Evolutionary conservation across 495 filamentous ascomycete species (phyloP).

Genomic region (Wilcoxina mikolae): DNA sequence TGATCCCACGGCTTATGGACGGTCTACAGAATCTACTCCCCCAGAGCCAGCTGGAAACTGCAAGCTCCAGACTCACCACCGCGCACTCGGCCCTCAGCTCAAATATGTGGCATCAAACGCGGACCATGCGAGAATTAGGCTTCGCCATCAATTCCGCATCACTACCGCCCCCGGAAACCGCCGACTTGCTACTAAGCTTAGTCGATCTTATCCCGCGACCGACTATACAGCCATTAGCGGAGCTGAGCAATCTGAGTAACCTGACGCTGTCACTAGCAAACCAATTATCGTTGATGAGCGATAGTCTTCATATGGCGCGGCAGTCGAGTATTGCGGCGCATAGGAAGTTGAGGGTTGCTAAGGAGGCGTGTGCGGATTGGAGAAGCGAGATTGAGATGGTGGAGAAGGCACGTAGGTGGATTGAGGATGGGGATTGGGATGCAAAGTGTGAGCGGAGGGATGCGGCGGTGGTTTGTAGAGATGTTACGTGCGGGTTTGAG

Average conservation of each 20-base stretch:
- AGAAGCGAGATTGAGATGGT: slow-evolving; percentile 62
- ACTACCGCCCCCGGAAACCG: slow-evolving; percentile 37
- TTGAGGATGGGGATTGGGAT: slow-evolving; percentile 68
- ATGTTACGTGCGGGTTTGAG: slow-evolving; percentile 86
- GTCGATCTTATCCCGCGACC: slow-evolving; percentile 38
- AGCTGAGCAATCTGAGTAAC: slow-evolving; percentile 44
- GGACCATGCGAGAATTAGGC: slow-evolving; percentile 62
- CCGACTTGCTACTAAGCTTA: slow-evolving; percentile 42
- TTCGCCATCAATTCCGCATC: slow-evolving; percentile 41
- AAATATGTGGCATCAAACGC: slow-evolving; percentile 72
- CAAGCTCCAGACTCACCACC: slow-evolving; percentile 56
- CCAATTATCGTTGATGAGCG: slow-evolving; percentile 70
- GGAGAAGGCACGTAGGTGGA: slow-evolving; percentile 67
- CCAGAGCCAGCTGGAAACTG: slow-evolving; percentile 40
- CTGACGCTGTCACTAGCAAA: slow-evolving; percentile 62
- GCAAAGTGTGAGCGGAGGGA: slow-evolving; percentile 57
- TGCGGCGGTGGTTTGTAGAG: slow-evolving; percentile 61
- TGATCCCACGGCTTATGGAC: slow-evolving; percentile 40
- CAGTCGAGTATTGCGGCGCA: slow-evolving; percentile 70
- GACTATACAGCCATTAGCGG: slow-evolving; percentile 20
- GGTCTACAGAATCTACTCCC: slow-evolving; percentile 61
- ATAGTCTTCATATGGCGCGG: slow-evolving; percentile 84
- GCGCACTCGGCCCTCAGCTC: slow-evolving; percentile 72
- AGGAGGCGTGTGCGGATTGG: slow-evolving; percentile 70
- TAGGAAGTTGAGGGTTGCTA: slow-evolving; percentile 55